Base-by-base conservation (phyloP, 1,284 basidiomycete genomes). In the Abortiporus biennis region DNA sequence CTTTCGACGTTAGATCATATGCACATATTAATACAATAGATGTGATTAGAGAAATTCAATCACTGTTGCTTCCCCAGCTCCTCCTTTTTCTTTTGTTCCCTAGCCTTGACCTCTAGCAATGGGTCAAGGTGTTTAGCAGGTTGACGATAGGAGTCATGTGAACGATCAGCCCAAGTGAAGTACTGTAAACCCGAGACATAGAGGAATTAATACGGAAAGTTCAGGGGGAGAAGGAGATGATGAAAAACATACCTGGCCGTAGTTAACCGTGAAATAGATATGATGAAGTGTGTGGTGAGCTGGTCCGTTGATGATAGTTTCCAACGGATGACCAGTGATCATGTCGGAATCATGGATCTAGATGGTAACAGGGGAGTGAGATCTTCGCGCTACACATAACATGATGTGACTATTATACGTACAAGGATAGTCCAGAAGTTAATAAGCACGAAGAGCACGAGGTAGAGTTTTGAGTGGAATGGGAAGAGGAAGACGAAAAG, bases 341-440 rank as follows among this genome's bases (percentile, higher is more conserved):
- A 99, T 98, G 69, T 99, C 96, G n/a, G 91, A 94, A 64, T 99
- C 95, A 63, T 99, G 95, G 54, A 99, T 99, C 87, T 90, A n/a
- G n/a, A n/a, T n/a, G n/a, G n/a, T n/a, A n/a, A n/a, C 52, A 16
- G 6, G 37, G 23, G 35, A 11, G 32, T 11, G 13, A 13, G n/a
- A n/a, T n/a, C n/a, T n/a, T n/a, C n/a, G n/a, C n/a, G n/a, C n/a
- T n/a, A n/a, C n/a, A n/a, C n/a, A n/a, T n/a, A n/a, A n/a, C n/a
- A n/a, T n/a, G n/a, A 42, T 27, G 44, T 9, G 23, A 34, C 25
- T 25, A n/a, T 27, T 17, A 45, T 13, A 67, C 74, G 51, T 65
- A 90, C 87, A 48, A 95, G 74, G 62, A 97, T 93, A 45, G 71
- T 83, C 93, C 93, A 96, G 57, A 86, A 76, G 67, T 95, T 96